These are phyloP conservation scores for Saccharomyces hybrid DNA, from an alignment of 1,139 yeast genomes.

Conservation along the genomic window DNA sequence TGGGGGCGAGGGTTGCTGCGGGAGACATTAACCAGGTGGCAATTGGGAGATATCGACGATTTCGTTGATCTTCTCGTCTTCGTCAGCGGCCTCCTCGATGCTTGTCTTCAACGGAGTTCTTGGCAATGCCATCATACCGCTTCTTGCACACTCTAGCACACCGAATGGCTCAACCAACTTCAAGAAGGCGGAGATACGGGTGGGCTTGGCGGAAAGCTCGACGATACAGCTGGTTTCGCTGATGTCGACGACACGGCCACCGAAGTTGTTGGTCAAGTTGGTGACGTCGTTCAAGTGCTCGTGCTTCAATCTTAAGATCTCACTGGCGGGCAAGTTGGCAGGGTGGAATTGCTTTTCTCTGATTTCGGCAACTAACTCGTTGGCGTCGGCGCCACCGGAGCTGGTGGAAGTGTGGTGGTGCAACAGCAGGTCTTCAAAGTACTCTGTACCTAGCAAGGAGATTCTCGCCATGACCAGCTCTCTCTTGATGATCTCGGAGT, in stretches of 20 bases:
- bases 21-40: conserved; percentile 63
- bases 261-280: conserved; percentile 75
- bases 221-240: conserved; percentile 91
- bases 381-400: conserved; percentile 19
- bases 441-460: conserved; percentile 91
- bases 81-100: conserved; percentile 44
- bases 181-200: conserved; percentile 77
- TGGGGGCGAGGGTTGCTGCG: background rate
- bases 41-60: conserved; percentile 68
- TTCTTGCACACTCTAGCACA: conserved; percentile 88
- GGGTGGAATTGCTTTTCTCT: conserved; percentile 63
- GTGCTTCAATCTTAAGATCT: conserved; percentile 91
- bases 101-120: conserved; percentile 70
- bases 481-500: conserved; percentile 82
- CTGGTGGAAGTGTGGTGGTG: conserved; percentile 54
- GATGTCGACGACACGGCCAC: conserved; percentile 88
- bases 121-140: conserved; percentile 98
- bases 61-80: conserved; percentile 26
- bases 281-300: conserved; percentile 79
- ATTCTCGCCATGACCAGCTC: conserved; percentile 88
- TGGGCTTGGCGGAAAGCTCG: conserved; percentile 90
- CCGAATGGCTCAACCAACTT: conserved; percentile 93
- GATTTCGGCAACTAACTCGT: conserved; percentile 32
- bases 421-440: conserved; percentile 87
- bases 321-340: conserved; percentile 80